Base-by-base conservation (phyloP, 2,329 filamentous ascomycete species). In the Neodidymelliopsis sp. region DNA sequence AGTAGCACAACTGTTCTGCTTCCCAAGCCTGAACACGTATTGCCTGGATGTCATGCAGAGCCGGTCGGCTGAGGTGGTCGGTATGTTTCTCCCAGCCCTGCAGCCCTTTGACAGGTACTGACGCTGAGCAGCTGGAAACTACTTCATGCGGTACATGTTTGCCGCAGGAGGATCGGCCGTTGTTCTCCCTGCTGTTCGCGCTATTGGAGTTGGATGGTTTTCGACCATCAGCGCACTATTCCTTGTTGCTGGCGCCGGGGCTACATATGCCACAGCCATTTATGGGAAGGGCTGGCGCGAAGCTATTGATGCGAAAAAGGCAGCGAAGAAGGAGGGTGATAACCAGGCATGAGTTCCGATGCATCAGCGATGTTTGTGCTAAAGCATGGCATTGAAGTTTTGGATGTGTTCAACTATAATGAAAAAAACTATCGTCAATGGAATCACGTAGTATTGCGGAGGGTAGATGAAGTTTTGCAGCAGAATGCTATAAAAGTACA, bases 151-250 rank as follows among this genome's bases (percentile, higher is more conserved):
- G 5, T 94, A 93, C 69, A 66, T 91, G 5, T 88, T 91, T 58
- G 89, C 85, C 1, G 89, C 88, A 9, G 73, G 83, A 4, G 88
- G 84, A 0, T 88, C 85, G 2, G 89, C 87, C 0, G 82, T 84
- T 2, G 89, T 89, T 44, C 76, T 94, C 47, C 90, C 90, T 0
- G 87, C 86, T 1, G 81, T 91, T n/a, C 77, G 91, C 51, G 75
- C 72, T 22, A 87, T 94, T 44, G 90, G 90, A 3, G 85, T 93
- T 0, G 90, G 90, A 0, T 92, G 89, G 88, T 92, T 91, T 67
- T 86, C 81, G 34, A 91, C 89, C 1, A 86, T 91, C 48, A 84
- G 79, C 37, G 81, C 84, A 0, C 45, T 72, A 1, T 87, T 88
- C 51, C 63, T 88, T 37, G 64, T 83, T 1, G 57, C 72, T 3